Evolutionary conservation across 345 rosid genomes (phyloP), one percentile per base, ranked within the genome.

Genomic region (Gynandropsis gynandra): DNA sequence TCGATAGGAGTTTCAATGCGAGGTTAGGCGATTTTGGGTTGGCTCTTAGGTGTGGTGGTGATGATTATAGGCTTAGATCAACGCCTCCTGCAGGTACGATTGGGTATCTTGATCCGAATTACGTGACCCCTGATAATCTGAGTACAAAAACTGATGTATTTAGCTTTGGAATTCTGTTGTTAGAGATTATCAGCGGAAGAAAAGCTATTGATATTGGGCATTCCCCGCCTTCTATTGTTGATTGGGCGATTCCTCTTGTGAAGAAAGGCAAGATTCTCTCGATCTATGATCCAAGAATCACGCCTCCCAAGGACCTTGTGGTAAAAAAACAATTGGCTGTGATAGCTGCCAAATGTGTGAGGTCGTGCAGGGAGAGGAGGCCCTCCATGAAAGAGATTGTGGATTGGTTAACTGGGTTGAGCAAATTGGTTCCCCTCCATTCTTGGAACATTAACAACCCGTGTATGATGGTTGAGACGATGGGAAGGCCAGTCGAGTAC

Each of bases 51-150:
- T 88, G 93, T 56, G 88, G 84, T 47, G 81, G 52, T 18, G 81
- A 81, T 54, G 93, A 88, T 62, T 88, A 71, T 32, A 78, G 71
- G 52, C 74, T 88, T 52, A 80, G 76, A 66, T 85, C 99, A 16
- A 92, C 97, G 10, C 99, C 99, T 0, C 99, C 99, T 0, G 99
- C 99, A 1, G 99, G 99, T 14, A 92, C 99, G 1, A 83, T 92
- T 32, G 99, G 99, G 0, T 92, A 92, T 72, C 81, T 92, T 0
- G 99, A 92, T 70, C 99, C 99, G 15, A 76, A 86, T 36, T 92
- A 92, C 68, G 94, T 87, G 8, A 92, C 99, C n/a, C 95, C 97
- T 1, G 97, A 87, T 64, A 78, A 87, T 59, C 62, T 92, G 68
- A 92, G 98, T 62, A 85, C 95, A 0, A 92, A 92, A 68, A 81